phyloP scores from a whole-genome alignment of 140 eudicot species.

The Oenanthe javanica region DNA sequence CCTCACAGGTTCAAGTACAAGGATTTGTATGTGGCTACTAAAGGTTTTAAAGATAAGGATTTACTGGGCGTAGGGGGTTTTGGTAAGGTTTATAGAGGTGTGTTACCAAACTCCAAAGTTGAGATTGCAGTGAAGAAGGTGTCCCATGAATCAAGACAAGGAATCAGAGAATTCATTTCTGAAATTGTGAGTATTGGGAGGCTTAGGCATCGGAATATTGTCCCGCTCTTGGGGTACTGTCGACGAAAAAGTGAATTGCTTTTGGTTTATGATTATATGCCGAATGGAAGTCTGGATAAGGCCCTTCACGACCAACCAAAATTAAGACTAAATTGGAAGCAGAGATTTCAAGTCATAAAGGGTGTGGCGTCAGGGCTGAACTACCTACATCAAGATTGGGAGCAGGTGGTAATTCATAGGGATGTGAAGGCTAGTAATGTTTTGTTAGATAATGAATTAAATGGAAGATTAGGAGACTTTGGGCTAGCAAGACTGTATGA shows the following conservation, averaged over 20 bases:
- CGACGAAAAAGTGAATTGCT: not conserved
- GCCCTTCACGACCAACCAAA: not conserved
- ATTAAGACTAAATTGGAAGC: not conserved
- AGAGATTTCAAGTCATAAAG: not conserved
- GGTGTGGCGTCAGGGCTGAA: not conserved
- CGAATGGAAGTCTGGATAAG: not conserved
- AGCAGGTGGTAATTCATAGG: not conserved
- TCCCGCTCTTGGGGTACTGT: not conserved
- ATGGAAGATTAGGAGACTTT: not conserved
- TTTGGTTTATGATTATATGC: not conserved
- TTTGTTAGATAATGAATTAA: not conserved
- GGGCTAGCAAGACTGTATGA: not conserved
- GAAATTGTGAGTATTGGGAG: not conserved
- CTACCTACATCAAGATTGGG: not conserved
- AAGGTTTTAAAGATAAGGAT: not conserved
- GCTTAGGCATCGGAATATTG: not conserved
- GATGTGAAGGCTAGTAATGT: not conserved
- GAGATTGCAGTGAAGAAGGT: not conserved
- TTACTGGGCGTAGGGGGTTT: not conserved
- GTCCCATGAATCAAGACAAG: not conserved
- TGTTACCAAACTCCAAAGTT: not conserved
- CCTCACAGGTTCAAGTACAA: not conserved
- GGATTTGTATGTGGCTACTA: not conserved
- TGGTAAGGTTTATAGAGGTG: not conserved
- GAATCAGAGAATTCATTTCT: not conserved